Conservation (phyloP, 2,329 filamentous ascomycete genomes). For the Juglanconis juglandina region DNA sequence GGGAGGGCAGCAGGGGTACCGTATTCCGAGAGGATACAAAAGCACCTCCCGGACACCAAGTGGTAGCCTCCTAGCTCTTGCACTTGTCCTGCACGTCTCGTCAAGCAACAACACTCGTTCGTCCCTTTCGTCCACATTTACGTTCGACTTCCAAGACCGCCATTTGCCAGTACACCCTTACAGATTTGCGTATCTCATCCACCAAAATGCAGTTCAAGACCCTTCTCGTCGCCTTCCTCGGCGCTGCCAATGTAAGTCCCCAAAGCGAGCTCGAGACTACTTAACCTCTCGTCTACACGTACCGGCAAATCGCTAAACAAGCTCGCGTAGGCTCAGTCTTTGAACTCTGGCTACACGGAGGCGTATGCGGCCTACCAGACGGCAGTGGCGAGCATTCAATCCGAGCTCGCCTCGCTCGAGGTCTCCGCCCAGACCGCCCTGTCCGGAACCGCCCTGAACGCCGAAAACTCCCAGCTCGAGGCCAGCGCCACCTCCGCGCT, state of each 20-base stretch:
- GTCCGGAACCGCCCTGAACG: not conserved
- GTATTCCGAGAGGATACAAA: not conserved
- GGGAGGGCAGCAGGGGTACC: not conserved
- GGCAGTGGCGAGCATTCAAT: not conserved
- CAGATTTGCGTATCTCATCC: not conserved
- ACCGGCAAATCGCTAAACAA: not conserved
- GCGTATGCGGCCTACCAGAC: not conserved
- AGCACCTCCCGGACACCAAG: not conserved
- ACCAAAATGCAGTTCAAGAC: conserved; percentile 17
- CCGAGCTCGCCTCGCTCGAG: not conserved
- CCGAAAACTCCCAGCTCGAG: not conserved
- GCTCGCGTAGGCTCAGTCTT: not conserved
- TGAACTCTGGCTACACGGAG: not conserved
- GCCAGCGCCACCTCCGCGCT: not conserved
- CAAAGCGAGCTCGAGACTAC: too few species aligned
- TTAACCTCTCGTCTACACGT: not conserved
- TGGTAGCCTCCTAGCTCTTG: not conserved
- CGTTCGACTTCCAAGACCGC: not conserved
- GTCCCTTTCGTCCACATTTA: not conserved
- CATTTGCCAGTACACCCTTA: not conserved
- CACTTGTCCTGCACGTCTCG: not conserved
- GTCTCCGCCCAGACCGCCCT: not conserved
- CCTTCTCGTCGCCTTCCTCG: conserved; percentile 3
- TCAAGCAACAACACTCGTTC: not conserved
- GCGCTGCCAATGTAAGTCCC: not conserved